Evolutionary conservation across 306 rosid species (phyloP), one percentile per base, ranked within the genome.

Genomic region (Begonia peltatifolia): DNA sequence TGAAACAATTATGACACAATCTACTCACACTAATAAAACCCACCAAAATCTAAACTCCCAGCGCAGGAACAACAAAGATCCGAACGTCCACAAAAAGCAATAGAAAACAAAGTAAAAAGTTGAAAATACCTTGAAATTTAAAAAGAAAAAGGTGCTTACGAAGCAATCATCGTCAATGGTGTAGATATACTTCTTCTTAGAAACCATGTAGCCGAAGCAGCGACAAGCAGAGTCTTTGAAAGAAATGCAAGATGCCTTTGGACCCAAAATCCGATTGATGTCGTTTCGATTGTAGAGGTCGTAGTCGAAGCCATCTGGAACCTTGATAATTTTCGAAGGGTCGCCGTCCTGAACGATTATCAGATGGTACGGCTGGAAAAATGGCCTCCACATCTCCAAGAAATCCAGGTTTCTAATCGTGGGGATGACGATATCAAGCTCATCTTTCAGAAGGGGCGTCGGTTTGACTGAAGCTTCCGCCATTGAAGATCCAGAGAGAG

Each of bases 191-290:
- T 76, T 76, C 64, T 72, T 72, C 71, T 76, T 76, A 38, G 73
- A 72, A 12, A 72, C 68, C 59, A 76, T 54, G 62, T 57, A 72
- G 30, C 82, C 82, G 14, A 76, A 72, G 76, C 82, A 76, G 6
- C 79, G 71, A 36, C 73, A 72, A 9, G 82, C 76, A 44, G 82
- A 76, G 41, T 76, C 82, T 62, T 76, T 69, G 23, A 69, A 76
- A 12, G 82, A 72, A 61, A 72, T 76, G 73, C 76, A 76, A 55
- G 65, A 61, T 11, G 74, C 73, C 74, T 69, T 69, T 6, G 79
- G 68, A 12, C 79, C 82, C 23, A 76, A 63, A 56, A 72, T 61
- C 63, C 61, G 64, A 53, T 65, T 69, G 44, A 72, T 65, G 53
- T 63, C 68, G 52, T 75, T 64, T 16, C 71, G 68, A 46, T 71